Percentiles rank a stretch among this genome's conserved stretches.
Evolutionary conservation across 495 filamentous ascomycete genomes (phyloP).

Genomic region (Immersiella caudata): DNA sequence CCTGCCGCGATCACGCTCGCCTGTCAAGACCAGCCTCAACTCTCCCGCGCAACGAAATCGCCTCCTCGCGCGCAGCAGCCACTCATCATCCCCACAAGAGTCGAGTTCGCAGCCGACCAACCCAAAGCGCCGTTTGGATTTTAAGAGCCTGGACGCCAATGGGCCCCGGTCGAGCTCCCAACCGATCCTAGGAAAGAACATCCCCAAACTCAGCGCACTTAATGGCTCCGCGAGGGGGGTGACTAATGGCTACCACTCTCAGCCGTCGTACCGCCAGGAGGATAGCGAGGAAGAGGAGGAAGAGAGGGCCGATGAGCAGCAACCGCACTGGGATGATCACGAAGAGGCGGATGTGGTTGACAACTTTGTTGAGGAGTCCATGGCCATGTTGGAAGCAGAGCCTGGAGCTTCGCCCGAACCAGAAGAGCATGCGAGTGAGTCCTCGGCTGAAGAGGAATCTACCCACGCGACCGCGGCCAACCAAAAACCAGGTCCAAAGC

Average conservation of each 20-base stretch:
- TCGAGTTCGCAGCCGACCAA: constrained; percentile 24
- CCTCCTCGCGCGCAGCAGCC: constrained; percentile 47
- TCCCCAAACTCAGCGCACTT: constrained; percentile 5
- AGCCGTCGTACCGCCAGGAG: constrained; percentile 16
- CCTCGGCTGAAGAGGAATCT: constrained; percentile 16
- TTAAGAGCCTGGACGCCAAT: constrained; percentile 33
- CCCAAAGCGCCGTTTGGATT: constrained; percentile 45
- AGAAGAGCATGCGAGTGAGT: constrained; percentile 22
- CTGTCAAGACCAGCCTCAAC: constrained; percentile 58
- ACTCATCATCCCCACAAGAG: constrained; percentile 43
- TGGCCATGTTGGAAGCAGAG: constrained; percentile 41
- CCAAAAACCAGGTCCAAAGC: constrained; percentile 29
- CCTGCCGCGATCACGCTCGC: constrained; percentile 52
- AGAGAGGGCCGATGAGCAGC: constrained; percentile 24
- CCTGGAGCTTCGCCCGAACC: constrained; percentile 27
- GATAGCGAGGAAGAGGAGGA: constrained; percentile 32
- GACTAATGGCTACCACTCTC: constrained; percentile 20
- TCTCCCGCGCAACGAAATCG: constrained; percentile 58
- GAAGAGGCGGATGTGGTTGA: constrained; percentile 27
- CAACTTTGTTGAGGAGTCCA: constrained; percentile 38
- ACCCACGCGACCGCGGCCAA: constrained; percentile 23
- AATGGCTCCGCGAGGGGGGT: not conserved
- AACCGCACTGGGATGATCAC: constrained; percentile 28
- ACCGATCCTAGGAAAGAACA: constrained; percentile 11
- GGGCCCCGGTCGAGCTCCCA: constrained; percentile 33